phyloP scores from a whole-genome alignment of 306 rosid species.

The Quercus alba region DNA sequence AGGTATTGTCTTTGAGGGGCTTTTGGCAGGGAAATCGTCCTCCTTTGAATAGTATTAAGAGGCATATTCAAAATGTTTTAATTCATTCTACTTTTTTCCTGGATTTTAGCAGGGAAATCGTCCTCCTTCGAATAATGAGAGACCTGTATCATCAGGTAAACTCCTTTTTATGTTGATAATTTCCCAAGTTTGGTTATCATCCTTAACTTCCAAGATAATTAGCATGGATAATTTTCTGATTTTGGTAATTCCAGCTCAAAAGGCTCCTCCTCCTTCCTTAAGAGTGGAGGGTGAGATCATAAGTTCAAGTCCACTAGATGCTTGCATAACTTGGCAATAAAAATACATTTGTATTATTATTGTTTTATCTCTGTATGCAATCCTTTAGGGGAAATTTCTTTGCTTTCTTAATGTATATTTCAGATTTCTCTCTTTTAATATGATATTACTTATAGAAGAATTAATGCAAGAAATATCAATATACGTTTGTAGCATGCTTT shows the following conservation, averaged over 20 bases:
- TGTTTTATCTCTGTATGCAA: background rate
- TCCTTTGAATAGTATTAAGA: no score
- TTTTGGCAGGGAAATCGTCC: no score
- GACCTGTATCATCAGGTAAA: slow-evolving; percentile 34
- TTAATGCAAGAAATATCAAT: background rate
- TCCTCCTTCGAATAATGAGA: slow-evolving; percentile 26
- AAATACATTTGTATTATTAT: background rate
- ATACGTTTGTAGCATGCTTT: background rate
- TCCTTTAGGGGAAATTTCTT: background rate
- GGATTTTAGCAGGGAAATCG: slow-evolving; percentile 31
- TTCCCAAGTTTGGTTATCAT: background rate
- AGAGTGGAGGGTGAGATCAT: background rate
- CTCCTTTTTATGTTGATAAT: background rate
- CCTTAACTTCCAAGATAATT: background rate
- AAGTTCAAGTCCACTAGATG: background rate
- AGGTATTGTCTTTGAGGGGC: no score
- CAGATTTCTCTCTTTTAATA: background rate
- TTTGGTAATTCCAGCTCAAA: background rate
- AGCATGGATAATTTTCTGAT: background rate
- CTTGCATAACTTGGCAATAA: background rate
- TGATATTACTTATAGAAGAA: background rate
- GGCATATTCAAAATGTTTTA: no score
- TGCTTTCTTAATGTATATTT: background rate
- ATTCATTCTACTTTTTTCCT: background rate
- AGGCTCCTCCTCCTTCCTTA: background rate